phyloP scores from a whole-genome alignment of 441 rosid genomes.

The California macrophylla region DNA sequence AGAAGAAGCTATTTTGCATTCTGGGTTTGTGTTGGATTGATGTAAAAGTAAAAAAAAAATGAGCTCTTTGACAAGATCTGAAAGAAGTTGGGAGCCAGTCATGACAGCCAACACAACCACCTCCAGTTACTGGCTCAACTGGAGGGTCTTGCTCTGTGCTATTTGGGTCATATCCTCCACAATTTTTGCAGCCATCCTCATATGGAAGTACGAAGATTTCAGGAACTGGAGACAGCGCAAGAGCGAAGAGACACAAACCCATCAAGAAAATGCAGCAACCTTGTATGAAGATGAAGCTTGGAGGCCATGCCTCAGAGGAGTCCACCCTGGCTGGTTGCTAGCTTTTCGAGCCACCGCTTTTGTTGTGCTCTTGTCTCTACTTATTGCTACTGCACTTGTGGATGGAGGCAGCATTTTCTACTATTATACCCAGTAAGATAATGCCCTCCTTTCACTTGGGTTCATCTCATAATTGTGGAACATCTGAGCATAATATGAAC shows the following conservation, averaged over 20 bases:
- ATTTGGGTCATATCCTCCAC: constrained; percentile 33
- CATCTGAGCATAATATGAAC: neutral
- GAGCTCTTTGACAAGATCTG: constrained; percentile 39
- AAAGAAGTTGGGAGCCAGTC: constrained; percentile 57
- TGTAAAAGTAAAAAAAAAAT: constrained; percentile 24
- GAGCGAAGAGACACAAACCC: constrained; percentile 22
- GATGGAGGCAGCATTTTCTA: constrained; percentile 70
- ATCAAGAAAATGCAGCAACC: constrained; percentile 35
- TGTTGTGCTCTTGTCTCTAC: constrained; percentile 46
- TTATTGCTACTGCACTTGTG: constrained; percentile 33
- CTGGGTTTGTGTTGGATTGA: neutral
- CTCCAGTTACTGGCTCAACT: constrained; percentile 48
- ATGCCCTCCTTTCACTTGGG: neutral
- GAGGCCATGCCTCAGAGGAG: constrained; percentile 65
- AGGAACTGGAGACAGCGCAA: constrained; percentile 12
- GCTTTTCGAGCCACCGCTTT: constrained; percentile 60
- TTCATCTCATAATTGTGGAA: no score
- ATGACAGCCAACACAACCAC: constrained; percentile 40
- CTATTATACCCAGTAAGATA: constrained; percentile 71
- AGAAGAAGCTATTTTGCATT: constrained; percentile 13
- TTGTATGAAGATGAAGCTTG: constrained; percentile 73
- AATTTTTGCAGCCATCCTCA: constrained; percentile 29
- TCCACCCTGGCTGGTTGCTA: constrained; percentile 91
- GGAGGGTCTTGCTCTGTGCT: constrained; percentile 57
- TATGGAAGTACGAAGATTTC: constrained; percentile 56